Evolutionary conservation across 2,329 filamentous ascomycete species (phyloP).

Genomic region (Fusarium pseudonygamai): DNA sequence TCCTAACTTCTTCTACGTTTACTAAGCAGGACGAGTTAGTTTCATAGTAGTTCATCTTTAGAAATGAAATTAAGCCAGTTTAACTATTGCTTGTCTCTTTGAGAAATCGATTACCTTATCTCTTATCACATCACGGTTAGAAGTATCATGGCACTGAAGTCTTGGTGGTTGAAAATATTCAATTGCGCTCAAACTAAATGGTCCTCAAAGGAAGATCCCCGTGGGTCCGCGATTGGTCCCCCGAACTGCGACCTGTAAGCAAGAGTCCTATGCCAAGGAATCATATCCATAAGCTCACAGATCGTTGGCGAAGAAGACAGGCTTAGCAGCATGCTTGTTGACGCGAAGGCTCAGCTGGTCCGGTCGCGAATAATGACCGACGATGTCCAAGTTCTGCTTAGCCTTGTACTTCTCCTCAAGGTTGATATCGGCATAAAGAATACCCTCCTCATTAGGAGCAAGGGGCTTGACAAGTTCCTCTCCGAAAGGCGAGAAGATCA

Average conservation of each 20-base stretch:
- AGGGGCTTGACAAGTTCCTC: conserved; percentile 42
- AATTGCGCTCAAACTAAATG: background rate
- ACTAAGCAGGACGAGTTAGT: background rate
- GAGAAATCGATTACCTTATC: too few relatives aligned
- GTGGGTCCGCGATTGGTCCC: background rate
- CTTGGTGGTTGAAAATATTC: background rate
- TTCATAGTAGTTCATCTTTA: background rate
- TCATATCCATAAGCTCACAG: background rate
- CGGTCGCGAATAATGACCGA: conserved; percentile 47
- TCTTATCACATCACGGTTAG: background rate
- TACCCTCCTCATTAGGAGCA: conserved; percentile 44
- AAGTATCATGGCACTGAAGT: too few relatives aligned
- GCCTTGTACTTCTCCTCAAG: conserved; percentile 34
- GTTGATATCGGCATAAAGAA: conserved; percentile 52
- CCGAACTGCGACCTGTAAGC: background rate
- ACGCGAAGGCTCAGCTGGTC: conserved; percentile 49
- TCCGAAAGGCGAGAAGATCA: conserved; percentile 48
- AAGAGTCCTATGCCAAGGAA: background rate
- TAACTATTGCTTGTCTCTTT: accelerated
- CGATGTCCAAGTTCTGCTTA: conserved; percentile 50
- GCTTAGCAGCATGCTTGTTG: conserved; percentile 2
- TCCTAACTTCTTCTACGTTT: conserved; percentile 3
- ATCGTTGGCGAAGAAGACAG: conserved; percentile 5
- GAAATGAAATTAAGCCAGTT: background rate
- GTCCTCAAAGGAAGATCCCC: background rate